A percentile compares a stretch with the other conserved stretches of the same genome.
These are phyloP conservation scores for Colletotrichum sp. DNA, from an alignment of 2,329 filamentous ascomycete genomes.

Conservation along the genomic window DNA sequence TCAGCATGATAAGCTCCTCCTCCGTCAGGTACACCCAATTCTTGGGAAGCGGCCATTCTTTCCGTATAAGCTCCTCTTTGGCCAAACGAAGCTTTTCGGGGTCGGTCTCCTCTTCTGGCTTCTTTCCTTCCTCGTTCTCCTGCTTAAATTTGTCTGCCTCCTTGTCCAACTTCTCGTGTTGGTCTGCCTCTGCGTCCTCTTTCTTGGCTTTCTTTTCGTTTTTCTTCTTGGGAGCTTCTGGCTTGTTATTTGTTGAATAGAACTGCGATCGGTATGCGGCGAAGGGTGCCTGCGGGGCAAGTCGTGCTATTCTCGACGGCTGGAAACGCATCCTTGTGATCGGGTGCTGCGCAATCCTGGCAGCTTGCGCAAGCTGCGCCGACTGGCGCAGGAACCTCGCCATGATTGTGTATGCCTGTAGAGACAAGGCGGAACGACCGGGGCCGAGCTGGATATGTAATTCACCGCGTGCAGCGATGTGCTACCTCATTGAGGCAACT, in stretches of 20 bases:
- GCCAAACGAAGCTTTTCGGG: slow-evolving; percentile 19
- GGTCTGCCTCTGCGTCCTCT: slow-evolving; percentile 27
- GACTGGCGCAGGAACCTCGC: slow-evolving; percentile 70
- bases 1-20: slow-evolving; percentile 56
- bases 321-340: slow-evolving; percentile 52
- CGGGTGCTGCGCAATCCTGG: slow-evolving; percentile 59
- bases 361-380: slow-evolving; percentile 68
- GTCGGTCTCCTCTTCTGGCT: slow-evolving; percentile 25
- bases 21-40: slow-evolving; percentile 53
- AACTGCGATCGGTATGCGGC: slow-evolving; percentile 32
- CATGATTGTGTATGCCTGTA: slow-evolving; percentile 48
- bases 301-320: slow-evolving; percentile 32
- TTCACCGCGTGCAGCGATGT: slow-evolving; percentile 9
- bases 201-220: slow-evolving; percentile 30
- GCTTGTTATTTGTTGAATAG: slow-evolving; percentile 41
- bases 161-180: neutral
- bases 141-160: slow-evolving; percentile 22
- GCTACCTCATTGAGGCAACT: slow-evolving; percentile 18
- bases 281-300: slow-evolving; percentile 37
- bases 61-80: slow-evolving; percentile 27
- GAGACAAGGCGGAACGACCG: slow-evolving; percentile 18
- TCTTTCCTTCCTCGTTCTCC: slow-evolving; percentile 23
- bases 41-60: slow-evolving; percentile 40
- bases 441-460: slow-evolving; percentile 10
- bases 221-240: slow-evolving; percentile 36